phyloP scores from a whole-genome alignment of 148 eudicot genomes.

The Tetragonia tetragonoides region DNA sequence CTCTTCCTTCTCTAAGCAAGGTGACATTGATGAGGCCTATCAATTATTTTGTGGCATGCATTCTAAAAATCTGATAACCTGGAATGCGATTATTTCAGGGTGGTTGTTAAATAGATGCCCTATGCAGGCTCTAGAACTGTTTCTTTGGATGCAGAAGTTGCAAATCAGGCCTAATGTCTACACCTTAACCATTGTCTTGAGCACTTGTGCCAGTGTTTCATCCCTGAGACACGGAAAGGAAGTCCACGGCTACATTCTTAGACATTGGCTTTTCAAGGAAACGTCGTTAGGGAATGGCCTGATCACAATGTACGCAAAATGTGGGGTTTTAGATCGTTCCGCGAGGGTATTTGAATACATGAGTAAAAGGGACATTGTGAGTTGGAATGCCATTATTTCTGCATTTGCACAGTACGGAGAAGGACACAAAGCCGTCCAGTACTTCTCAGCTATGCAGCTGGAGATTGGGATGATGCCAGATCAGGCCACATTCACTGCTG shows the following conservation, averaged over 20 bases:
- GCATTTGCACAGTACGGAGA: slow-evolving; percentile 64
- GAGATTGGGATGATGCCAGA: slow-evolving; percentile 50
- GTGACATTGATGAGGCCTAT: slow-evolving; percentile 43
- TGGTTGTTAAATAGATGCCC: slow-evolving; percentile 47
- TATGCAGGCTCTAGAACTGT: slow-evolving; percentile 43
- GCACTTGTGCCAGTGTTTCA: slow-evolving; percentile 57
- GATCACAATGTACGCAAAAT: slow-evolving; percentile 60
- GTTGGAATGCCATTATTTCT: slow-evolving; percentile 76
- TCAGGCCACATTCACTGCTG: slow-evolving; percentile 60
- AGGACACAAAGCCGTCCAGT: slow-evolving; percentile 51
- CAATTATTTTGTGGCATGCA: slow-evolving; percentile 39
- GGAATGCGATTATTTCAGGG: slow-evolving; percentile 78
- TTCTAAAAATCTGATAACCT: slow-evolving; percentile 52
- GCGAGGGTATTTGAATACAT: slow-evolving; percentile 49
- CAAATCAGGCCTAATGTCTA: slow-evolving; percentile 43
- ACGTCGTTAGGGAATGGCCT: slow-evolving; percentile 59
- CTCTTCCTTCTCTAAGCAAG: slow-evolving; percentile 57
- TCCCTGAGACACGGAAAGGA: slow-evolving; percentile 56
- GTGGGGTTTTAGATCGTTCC: slow-evolving; percentile 51
- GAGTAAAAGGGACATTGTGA: slow-evolving; percentile 46
- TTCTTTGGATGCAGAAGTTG: slow-evolving; percentile 41
- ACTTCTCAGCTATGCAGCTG: slow-evolving; percentile 49
- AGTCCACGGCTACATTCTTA: slow-evolving; percentile 60
- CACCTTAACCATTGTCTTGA: slow-evolving; percentile 56
- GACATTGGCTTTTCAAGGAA: slow-evolving; percentile 33